Evolutionary conservation across 2,329 filamentous ascomycete genomes (phyloP), one percentile per base, ranked within the genome.

Genomic region (Lachnellula cervina): DNA sequence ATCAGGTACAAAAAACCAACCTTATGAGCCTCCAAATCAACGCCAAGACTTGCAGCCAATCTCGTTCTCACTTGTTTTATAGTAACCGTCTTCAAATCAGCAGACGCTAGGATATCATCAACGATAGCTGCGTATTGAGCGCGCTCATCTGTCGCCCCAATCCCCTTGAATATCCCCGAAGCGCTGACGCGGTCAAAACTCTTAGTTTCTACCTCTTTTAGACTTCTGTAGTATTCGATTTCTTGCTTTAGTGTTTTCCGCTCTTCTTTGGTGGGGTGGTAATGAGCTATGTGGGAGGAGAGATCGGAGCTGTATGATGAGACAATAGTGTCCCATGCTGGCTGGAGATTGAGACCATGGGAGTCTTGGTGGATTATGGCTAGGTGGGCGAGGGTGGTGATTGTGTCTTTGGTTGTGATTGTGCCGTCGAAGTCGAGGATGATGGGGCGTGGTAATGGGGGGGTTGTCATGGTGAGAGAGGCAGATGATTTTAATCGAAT

Each of bases 361-460:
- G 16, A n/a, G 6, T 50, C 49, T 11, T 66, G 61, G 32, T 23
- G 32, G 17, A 44, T 8, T 5, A 65, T 44, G 16, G 49, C 67
- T 23, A 56, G 42, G 5, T 60, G 38, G 47, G 58, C 58, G 19
- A 70, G 44, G 4, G 52, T 45, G 4, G 42, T 45, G 3, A 65
- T 67, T 4, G 68, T 69, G 46, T 69, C 68, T 50, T 61, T 58
- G 5, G 51, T 61, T 23, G 68, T 69, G 44, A 70, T 66, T n/a
- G 68, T 69, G 11, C 64, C 61, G 19, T 69, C 67, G 46, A 70
- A 69, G 53, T 69, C 67, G 28, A 69, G 57, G 50, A 69, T 60
- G 53, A 63, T 62, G 13, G 54, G 34, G 14, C 16, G n/a, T 44
- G 25, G 51, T 6, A 4, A 21, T 11, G 35, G 25, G 4, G 32